Evolutionary conservation across 176 grass and related monocot species (phyloP), one percentile per base, ranked within the genome.

Genomic region (Typha latifolia): DNA sequence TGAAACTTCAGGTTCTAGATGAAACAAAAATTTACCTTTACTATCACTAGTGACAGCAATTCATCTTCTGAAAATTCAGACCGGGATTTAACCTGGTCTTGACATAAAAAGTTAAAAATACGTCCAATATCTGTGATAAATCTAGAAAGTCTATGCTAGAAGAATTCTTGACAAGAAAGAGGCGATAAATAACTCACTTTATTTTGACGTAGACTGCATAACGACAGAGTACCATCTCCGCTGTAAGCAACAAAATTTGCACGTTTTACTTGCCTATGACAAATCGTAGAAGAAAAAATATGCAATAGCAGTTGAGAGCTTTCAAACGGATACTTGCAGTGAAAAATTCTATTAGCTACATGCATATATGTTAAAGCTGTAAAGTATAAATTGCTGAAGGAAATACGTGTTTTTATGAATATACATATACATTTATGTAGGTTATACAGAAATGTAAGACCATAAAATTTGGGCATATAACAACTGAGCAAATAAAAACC

Each of bases 1-100:
- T 34, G 16, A 51, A 73, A 61, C 12, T 14, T 49, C 22, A 61
- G 29, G 12, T 32, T 26, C 43, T 14, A 66, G 31, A 27, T 49
- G 11, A 23, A 5, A 43, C 13, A 48, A 13, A 16, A 32, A 63
- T 3, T 66, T 77, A 86, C 87, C 91, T 96, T 96, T 84, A 96
- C 82, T 74, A 96, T 49, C 51, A 96, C 84, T 62, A 97, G 51
- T 61, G 94, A 93, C 49, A 97, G 81, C 43, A 89, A 70, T 65
- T 99, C 89, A 63, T 97, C 94, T 90, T 99, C 94, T 76, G 89
- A 90, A 84, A 99, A 99, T 74, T 99, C 89, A 79, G 94, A 99
- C 66, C 82, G 81, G 11, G 68, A 84, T 66, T 84, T 81, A 47
- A 93, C 81, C 94, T 99, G 65, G 32, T 37, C 15, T 62, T 9